These are phyloP conservation scores for Candida wancherniae DNA, from an alignment of 805 yeast genomes.

Conservation along the genomic window DNA sequence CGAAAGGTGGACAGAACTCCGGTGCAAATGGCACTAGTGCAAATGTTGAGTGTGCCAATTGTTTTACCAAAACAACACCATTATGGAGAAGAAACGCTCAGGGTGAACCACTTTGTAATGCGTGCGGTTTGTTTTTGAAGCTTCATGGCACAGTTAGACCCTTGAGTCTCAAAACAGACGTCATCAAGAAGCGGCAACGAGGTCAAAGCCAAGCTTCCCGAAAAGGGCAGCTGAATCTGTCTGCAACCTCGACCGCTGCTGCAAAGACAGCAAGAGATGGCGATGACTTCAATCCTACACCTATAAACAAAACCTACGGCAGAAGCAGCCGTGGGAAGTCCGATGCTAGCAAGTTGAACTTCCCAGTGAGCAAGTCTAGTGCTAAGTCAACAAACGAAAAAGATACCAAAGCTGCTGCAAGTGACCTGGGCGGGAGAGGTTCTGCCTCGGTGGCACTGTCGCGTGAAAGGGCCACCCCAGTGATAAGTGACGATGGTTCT, in stretches of 20 bases:
- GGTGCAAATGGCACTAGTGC: not conserved
- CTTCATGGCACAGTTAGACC: conserved; percentile 96
- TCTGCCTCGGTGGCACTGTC: too few relatives aligned
- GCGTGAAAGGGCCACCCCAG: too few relatives aligned
- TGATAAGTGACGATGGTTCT: too few relatives aligned
- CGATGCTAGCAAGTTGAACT: conserved; percentile 1
- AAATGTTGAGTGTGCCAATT: conserved; percentile 64
- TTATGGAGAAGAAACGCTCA: conserved; percentile 91
- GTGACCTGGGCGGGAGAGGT: too few relatives aligned
- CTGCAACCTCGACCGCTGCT: not conserved
- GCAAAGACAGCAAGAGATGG: conserved; percentile 33
- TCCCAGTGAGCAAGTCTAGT: conserved; percentile 5
- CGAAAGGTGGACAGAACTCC: not conserved
- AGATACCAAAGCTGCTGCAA: too few relatives aligned
- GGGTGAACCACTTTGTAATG: conserved; percentile 91
- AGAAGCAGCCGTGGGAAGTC: not conserved
- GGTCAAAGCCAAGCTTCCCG: too few relatives aligned
- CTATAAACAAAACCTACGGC: conserved; percentile 19
- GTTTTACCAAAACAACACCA: conserved; percentile 90
- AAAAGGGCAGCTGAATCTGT: conserved; percentile 3
- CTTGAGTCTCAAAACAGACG: conserved; percentile 83
- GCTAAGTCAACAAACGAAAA: too few relatives aligned
- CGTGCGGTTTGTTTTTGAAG: conserved; percentile 46
- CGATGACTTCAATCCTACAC: conserved; percentile 47
- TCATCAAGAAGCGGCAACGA: conserved; percentile 86